Base-by-base conservation (phyloP, 2,329 filamentous ascomycete genomes). In the Cladosporium sp. region DNA sequence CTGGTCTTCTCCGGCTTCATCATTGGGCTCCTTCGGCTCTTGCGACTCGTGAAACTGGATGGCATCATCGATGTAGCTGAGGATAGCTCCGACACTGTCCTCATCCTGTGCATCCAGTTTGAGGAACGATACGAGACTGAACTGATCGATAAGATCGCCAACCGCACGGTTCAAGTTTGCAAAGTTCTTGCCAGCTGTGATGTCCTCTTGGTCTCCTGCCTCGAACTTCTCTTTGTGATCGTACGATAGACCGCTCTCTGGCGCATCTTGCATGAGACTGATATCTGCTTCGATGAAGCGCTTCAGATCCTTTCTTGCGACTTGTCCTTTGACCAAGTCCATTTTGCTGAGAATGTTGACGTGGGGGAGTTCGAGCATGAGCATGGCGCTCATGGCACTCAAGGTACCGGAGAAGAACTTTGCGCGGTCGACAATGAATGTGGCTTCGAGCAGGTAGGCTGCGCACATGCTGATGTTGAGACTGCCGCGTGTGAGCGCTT, bases 391-490 rank as follows among this genome's bases (percentile, higher is more conserved):
- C 95, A 99, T 98, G 70, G 95, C 95, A 76, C 91, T 95, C 67
- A 99, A 83, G 0, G 95, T 97, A 14, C 95, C 95, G 0, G 95
- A 90, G 79, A 99, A 98, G 84, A 96, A 99, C 81, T 98, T 99
- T 74, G 95, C 91, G 67, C 92, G 89, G 79, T 99, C 95, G 68
- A 97, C 88, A 73, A 98, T 90, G 77, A 98, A 99, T 10, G 93
- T 97, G 14, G 92, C 92, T 79, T 99, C 95, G 69, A 99, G 89
- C 34, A 99, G 87, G 78, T 98, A 99, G 11, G 94, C 88, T 51
- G 95, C 95, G 77, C 94, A 97, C 72, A 98, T 87, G 73, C 90
- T 92, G 76, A 98, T 91, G 78, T 97, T 94, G 70, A 98, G 84
- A 23, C 89, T 86, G 10, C 93, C 93, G 13, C 90, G 87, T 49